phyloP scores from a whole-genome alignment of 768 basidiomycete species.

The Tulasnella sp. region DNA sequence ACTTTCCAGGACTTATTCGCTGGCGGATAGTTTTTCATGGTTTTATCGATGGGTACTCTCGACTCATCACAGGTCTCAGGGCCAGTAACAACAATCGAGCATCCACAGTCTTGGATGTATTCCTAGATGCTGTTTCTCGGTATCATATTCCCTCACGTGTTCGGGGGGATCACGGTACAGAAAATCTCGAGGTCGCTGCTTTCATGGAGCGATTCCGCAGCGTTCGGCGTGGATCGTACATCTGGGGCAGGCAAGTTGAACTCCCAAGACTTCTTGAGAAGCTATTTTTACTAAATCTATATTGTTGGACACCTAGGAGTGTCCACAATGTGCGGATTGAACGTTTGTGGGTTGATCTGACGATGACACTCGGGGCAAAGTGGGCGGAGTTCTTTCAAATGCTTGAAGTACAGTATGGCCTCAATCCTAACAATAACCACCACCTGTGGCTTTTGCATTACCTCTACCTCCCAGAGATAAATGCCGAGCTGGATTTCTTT shows the following conservation, averaged over 20 bases:
- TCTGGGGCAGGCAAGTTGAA: slow-evolving; percentile 25
- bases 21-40: slow-evolving; percentile 27
- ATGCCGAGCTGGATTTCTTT: slow-evolving; percentile 20
- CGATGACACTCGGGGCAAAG: slow-evolving; percentile 24
- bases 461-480: slow-evolving; percentile 27
- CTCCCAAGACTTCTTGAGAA: background rate
- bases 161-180: slow-evolving; percentile 25
- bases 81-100: slow-evolving; percentile 17
- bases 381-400: slow-evolving; percentile 22
- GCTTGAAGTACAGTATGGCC: slow-evolving; percentile 27
- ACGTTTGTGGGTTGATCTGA: slow-evolving; percentile 25
- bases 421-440: slow-evolving; percentile 23
- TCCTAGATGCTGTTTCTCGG: slow-evolving; percentile 24
- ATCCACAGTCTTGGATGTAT: slow-evolving; percentile 32
- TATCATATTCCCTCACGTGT: slow-evolving; percentile 31
- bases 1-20: slow-evolving; percentile 22
- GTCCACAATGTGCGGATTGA: slow-evolving; percentile 27
- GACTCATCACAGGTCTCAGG: slow-evolving; percentile 20
- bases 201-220: slow-evolving; percentile 24
- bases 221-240: slow-evolving; percentile 22
- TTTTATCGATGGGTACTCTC: slow-evolving; percentile 28
- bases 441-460: slow-evolving; percentile 31
- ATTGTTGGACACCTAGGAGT: slow-evolving; percentile 13
- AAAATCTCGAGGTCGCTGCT: slow-evolving; percentile 25
- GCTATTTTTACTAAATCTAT: background rate